Percentiles rank a stretch among this genome's conserved stretches.
phyloP scores from a whole-genome alignment of 257 asterid genomes.

The Cinchona pubescens region DNA sequence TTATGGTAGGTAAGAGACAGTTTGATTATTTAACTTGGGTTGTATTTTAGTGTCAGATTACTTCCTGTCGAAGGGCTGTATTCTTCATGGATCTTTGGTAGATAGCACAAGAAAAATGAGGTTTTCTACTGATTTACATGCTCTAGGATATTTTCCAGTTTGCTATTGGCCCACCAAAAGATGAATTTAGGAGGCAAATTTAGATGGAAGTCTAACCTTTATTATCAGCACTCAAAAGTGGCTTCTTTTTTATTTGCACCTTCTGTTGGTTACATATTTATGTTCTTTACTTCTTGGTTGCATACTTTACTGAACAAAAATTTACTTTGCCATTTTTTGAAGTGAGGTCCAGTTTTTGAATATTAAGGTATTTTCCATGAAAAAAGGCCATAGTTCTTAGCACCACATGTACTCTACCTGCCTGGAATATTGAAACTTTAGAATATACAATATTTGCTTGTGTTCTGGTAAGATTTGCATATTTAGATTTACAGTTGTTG shows the following conservation, averaged over 20 bases:
- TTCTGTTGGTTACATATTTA: not conserved
- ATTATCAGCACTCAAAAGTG: not conserved
- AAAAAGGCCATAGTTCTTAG: not conserved
- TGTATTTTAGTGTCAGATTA: not conserved
- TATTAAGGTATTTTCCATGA: not conserved
- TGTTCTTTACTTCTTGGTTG: not conserved
- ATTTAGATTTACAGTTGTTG: not conserved
- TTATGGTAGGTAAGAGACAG: conserved; percentile 87
- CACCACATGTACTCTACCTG: not conserved
- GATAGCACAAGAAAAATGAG: not conserved
- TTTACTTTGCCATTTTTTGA: not conserved
- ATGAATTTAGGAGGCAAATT: not conserved
- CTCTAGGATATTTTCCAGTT: not conserved
- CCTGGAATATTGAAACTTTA: not conserved
- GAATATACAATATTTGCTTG: not conserved
- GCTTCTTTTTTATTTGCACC: not conserved
- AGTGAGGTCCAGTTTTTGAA: not conserved
- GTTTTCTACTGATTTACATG: not conserved
- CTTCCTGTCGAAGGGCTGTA: not conserved
- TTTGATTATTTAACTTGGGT: not conserved
- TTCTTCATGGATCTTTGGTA: not conserved
- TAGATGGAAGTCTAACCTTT: not conserved
- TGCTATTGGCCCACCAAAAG: not conserved
- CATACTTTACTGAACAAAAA: too few relatives aligned
- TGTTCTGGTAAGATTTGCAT: not conserved